These are phyloP conservation scores for Colletotrichum sp. DNA, from an alignment of 2,329 filamentous ascomycete species.

Conservation along the genomic window DNA sequence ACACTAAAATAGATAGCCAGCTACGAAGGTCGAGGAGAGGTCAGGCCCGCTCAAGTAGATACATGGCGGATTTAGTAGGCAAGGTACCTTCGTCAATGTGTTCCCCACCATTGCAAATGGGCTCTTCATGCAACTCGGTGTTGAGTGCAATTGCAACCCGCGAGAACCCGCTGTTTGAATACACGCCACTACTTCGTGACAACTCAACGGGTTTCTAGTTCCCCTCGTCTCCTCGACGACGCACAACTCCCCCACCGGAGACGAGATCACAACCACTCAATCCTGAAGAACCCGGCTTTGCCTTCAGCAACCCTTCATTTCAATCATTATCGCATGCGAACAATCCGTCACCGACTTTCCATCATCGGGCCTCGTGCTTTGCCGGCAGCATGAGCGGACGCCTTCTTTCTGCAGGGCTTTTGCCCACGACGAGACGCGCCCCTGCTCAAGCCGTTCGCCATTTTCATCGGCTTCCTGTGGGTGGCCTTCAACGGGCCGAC, in stretches of 20 bases:
- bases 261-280: neutral
- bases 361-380: slow-evolving; percentile 1
- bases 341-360: neutral
- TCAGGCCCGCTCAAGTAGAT: neutral
- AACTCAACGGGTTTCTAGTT: neutral
- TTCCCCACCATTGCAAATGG: slow-evolving; percentile 12
- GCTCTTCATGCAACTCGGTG: slow-evolving; percentile 12
- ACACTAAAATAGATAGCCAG: neutral
- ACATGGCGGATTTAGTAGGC: neutral
- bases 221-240: neutral
- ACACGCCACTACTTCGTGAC: slow-evolving; percentile 5
- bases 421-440: slow-evolving; percentile 69
- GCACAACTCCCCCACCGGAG: neutral
- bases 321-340: neutral
- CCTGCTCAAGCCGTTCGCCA: slow-evolving; percentile 62
- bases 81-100: neutral
- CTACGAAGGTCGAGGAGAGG: neutral
- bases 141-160: neutral
- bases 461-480: slow-evolving; percentile 70
- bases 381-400: slow-evolving; percentile 69
- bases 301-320: neutral
- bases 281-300: neutral
- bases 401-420: slow-evolving; percentile 76
- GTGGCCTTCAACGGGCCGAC: slow-evolving; percentile 72
- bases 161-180: neutral